Conservation (phyloP, 306 rosid genomes). For the Pyrus betulifolia region DNA sequence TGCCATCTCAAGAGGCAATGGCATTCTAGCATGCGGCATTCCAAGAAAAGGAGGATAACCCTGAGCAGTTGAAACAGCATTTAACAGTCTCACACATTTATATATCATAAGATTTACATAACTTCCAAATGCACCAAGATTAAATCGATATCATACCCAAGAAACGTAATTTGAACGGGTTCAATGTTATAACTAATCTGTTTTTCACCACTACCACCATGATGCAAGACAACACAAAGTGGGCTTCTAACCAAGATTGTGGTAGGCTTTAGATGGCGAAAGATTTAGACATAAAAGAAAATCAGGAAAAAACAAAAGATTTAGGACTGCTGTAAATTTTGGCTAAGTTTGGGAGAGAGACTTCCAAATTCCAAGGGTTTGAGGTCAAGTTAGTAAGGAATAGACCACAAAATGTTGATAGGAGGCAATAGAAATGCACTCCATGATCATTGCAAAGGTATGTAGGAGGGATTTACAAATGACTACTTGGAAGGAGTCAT, state of each 20-base stretch:
- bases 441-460: no score
- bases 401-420: no score
- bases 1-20: conserved; percentile 92
- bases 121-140: neutral
- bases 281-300: no score
- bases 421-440: no score
- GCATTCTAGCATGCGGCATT: conserved; percentile 92
- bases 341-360: no score
- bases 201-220: neutral
- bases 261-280: neutral
- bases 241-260: neutral
- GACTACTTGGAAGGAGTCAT: no score
- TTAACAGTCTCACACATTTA: neutral
- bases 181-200: neutral
- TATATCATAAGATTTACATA: neutral
- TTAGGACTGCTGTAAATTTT: neutral
- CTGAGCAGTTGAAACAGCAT: conserved; percentile 25
- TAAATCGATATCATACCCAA: neutral
- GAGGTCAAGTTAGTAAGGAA: no score
- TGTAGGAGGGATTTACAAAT: no score
- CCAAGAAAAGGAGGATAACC: conserved; percentile 82
- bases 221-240: neutral
- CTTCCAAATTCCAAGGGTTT: no score
- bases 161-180: neutral
- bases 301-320: neutral